Base-by-base conservation (phyloP, 805 yeast species). In the Wickerhamiella kurtzmanii region DNA sequence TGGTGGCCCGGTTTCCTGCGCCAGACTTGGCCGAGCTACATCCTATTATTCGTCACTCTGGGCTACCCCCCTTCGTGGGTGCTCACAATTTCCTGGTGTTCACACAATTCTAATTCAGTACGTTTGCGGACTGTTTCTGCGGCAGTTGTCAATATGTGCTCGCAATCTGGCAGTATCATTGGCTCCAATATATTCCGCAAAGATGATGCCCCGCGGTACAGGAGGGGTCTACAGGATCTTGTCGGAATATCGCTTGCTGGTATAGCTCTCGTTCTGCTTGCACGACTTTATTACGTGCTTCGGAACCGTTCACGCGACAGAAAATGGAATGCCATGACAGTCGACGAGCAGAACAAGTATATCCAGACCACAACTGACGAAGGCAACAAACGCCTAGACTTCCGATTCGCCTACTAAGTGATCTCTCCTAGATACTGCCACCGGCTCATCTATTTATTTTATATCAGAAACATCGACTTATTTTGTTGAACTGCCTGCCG, bases 41-140 rank as follows among this genome's bases (percentile, higher is more conserved):
- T 56, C 1, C 50, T 62, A 5, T 38, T 60, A n/a, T 53, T 57
- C 13, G 49, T 62, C 9, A 47, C 58, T 2, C 52, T 61, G 5
- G 56, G 60, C 2, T 49, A 45, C 18, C 65, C 66, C 1, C 58
- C 58, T 2, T 47, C 54, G 2, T 53, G 58, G 54, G 49, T 55
- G 1, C 37, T 54, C 4, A 35, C 51, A 1, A 53, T 56, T 25
- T 39, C 56, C 13, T 76, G 83, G 78, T 71, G 76, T 48, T 77
- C 86, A 0, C 60, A 74, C 22, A 79, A 79, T 54, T 71, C 84
- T 8, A 74, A 76, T 58, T 68, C 80, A 1, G 81, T 80, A 22
- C 63, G 79, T n/a, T 65, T 76, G 2, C 66, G 88, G 53, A 74
- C 86, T 0, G 77, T 80, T 3, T 71, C 80, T 13, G 75, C 84